Evolutionary conservation across 768 basidiomycete species (phyloP).

Genomic region (Naematelia encephala): DNA sequence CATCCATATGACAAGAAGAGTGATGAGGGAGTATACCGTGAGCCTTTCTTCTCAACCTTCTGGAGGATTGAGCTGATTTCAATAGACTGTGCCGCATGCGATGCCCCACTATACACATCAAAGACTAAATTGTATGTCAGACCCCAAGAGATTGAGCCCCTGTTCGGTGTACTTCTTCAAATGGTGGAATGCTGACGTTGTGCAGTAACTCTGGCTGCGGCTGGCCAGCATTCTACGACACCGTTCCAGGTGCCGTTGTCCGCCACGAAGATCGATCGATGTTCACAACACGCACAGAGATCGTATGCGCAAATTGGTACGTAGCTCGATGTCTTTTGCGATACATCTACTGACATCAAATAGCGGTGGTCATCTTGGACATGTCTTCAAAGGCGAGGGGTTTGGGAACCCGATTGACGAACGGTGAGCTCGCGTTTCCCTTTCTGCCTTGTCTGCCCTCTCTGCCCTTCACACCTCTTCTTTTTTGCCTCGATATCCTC

Average conservation of each 20-base stretch:
- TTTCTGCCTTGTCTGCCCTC: neutral
- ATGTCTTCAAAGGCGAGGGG: constrained; percentile 91
- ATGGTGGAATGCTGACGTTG: neutral
- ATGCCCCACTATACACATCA: constrained; percentile 79
- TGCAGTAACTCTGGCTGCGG: constrained; percentile 74
- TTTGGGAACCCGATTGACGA: constrained; percentile 68
- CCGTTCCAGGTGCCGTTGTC: constrained; percentile 81
- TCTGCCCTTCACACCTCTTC: constrained; percentile 53
- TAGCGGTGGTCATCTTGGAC: constrained; percentile 81
- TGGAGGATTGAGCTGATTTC: neutral
- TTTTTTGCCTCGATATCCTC: neutral
- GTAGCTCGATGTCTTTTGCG: constrained; percentile 4
- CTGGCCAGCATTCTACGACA: constrained; percentile 98
- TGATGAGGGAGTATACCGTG: constrained; percentile 64
- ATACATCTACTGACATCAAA: constrained; percentile 3
- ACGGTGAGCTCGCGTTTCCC: constrained; percentile 17
- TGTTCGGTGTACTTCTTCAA: too few relatives aligned
- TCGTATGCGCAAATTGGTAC: constrained; percentile 75
- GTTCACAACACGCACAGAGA: constrained; percentile 73
- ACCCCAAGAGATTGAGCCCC: too few relatives aligned
- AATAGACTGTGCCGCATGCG: constrained; percentile 69
- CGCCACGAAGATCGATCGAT: constrained; percentile 66
- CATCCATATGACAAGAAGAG: constrained; percentile 74
- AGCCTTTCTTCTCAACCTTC: constrained; percentile 8
- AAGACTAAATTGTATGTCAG: constrained; percentile 73